phyloP scores from a whole-genome alignment of 257 asterid species.

The Nicotiana tomentosiformis region DNA sequence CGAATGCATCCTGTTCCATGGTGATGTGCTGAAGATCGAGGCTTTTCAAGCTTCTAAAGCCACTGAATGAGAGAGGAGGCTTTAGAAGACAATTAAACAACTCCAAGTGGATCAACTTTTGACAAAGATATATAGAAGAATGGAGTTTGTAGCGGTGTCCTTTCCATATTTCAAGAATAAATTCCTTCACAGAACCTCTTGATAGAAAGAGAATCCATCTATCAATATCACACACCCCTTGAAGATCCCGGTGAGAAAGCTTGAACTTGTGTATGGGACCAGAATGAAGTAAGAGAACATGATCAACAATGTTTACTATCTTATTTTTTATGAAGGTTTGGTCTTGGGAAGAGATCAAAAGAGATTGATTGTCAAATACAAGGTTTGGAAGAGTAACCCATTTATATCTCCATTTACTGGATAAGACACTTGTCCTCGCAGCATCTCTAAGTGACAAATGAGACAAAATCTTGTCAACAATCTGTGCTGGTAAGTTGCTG shows the following conservation, averaged over 20 bases:
- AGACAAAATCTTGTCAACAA: conserved; percentile 75
- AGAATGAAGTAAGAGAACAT: conserved; percentile 71
- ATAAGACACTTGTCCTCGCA: conserved; percentile 71
- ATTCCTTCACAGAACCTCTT: conserved; percentile 67
- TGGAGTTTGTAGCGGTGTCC: conserved; percentile 96
- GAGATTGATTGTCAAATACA: conserved; percentile 80
- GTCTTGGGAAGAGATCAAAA: conserved; percentile 72
- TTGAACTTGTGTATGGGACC: conserved; percentile 80
- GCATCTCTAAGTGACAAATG: conserved; percentile 79
- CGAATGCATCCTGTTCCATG: conserved; percentile 87
- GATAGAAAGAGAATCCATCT: conserved; percentile 92
- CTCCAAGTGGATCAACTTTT: conserved; percentile 74
- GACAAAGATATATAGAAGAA: conserved; percentile 61
- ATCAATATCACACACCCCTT: conserved; percentile 83
- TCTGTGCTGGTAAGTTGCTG: conserved; percentile 75
- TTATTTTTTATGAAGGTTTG: conserved; percentile 55
- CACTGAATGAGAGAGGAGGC: conserved; percentile 59
- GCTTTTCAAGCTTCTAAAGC: conserved; percentile 77
- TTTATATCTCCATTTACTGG: conserved; percentile 92
- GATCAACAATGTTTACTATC: conserved; percentile 80
- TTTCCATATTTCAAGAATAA: conserved; percentile 92
- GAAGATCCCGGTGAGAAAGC: conserved; percentile 95
- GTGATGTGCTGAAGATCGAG: conserved; percentile 96
- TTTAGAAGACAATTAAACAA: conserved; percentile 84
- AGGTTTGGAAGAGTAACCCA: conserved; percentile 82